A percentile compares a stretch with the other conserved stretches of the same genome.
Conservation (phyloP, 2,329 filamentous ascomycete species). For the Fusarium miscanthi region DNA sequence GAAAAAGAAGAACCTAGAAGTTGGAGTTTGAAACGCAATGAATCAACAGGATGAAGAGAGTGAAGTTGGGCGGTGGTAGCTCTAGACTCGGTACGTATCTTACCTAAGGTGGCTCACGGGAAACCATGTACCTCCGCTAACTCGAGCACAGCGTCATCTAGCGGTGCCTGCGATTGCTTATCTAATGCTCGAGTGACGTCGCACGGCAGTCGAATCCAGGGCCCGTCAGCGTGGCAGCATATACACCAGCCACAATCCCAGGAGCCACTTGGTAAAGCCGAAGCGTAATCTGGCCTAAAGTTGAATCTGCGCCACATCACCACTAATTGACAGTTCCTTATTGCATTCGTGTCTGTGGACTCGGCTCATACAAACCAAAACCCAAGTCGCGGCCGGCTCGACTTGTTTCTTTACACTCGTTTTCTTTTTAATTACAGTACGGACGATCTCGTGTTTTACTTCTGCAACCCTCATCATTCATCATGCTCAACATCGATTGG, state of each 20-base stretch:
- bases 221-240: neutral
- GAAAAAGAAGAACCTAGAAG: slow-evolving; percentile 13
- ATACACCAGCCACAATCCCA: slow-evolving; percentile 12
- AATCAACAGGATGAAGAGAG: slow-evolving; percentile 28
- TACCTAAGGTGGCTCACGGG: slow-evolving; percentile 5
- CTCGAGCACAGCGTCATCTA: slow-evolving; percentile 45
- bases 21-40: slow-evolving; percentile 36
- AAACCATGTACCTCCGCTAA: neutral
- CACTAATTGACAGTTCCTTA: slow-evolving; percentile 16
- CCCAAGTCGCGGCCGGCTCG: slow-evolving; percentile 14
- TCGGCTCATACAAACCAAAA: slow-evolving; percentile 4
- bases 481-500: slow-evolving; percentile 76
- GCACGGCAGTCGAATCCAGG: slow-evolving; percentile 22
- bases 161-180: slow-evolving; percentile 43
- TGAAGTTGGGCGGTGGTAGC: slow-evolving; percentile 9
- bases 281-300: slow-evolving; percentile 40
- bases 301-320: slow-evolving; percentile 35
- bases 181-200: slow-evolving; percentile 35
- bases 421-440: slow-evolving; percentile 17
- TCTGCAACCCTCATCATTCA: slow-evolving; percentile 29
- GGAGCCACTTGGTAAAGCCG: slow-evolving; percentile 14
- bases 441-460: slow-evolving; percentile 1
- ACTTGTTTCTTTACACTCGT: slow-evolving; percentile 28
- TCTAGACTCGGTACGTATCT: slow-evolving; percentile 25
- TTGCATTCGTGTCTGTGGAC: slow-evolving; percentile 30